Percentiles rank a stretch among this genome's conserved stretches.
These are phyloP conservation scores for Cyclocybe aegerita DNA, from an alignment of 768 basidiomycete genomes.

Conservation along the genomic window DNA sequence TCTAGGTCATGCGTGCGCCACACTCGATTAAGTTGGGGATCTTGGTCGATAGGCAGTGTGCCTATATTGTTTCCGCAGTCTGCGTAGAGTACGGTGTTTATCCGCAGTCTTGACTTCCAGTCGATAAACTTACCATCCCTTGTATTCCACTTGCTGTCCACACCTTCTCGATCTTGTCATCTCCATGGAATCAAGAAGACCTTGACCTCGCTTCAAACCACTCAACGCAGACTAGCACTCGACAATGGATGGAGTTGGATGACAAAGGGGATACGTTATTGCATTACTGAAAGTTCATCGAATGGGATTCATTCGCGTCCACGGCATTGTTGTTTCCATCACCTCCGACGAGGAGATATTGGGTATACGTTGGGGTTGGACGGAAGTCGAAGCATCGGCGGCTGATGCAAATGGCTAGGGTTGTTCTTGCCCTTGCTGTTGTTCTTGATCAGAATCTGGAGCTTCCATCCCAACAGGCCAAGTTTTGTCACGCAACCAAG, in stretches of 20 bases:
- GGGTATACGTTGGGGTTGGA: not conserved
- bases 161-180: not conserved
- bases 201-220: not conserved
- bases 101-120: too few relatives aligned
- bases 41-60: too few relatives aligned
- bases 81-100: too few relatives aligned
- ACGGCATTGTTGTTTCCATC: constrained; percentile 5
- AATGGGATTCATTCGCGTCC: constrained; percentile 1
- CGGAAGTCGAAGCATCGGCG: not conserved
- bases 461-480: constrained; percentile 67
- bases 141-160: constrained; percentile 2
- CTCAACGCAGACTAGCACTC: not conserved
- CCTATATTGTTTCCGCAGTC: too few relatives aligned
- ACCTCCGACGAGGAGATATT: not conserved
- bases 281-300: not conserved
- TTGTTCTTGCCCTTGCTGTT: constrained; percentile 15
- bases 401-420: not conserved
- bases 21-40: not conserved
- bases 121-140: not conserved
- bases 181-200: not conserved
- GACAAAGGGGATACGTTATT: not conserved
- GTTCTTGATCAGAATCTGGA: constrained; percentile 62
- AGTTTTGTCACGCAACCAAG: constrained; percentile 75
- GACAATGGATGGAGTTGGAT: not conserved
- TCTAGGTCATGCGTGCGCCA: not conserved